Evolutionary conservation across 1,139 yeast genomes (phyloP).

Genomic region (Saccharomycopsis hybrid): DNA sequence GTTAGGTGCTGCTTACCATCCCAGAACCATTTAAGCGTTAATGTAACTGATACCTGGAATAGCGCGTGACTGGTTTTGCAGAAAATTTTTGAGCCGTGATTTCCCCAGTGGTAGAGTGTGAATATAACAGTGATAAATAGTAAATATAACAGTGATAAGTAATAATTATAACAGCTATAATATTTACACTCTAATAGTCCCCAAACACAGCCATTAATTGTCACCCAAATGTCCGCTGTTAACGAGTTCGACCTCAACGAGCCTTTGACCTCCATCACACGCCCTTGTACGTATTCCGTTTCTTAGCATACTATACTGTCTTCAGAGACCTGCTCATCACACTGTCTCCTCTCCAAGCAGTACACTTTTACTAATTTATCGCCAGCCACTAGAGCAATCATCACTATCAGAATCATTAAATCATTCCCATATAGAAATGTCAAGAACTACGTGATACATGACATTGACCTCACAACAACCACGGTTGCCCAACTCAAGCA

Average conservation of each 20-base stretch:
- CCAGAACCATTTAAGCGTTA: no score
- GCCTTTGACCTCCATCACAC: constrained; percentile 21
- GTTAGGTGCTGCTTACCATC: no score
- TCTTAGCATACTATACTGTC: background rate
- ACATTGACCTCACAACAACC: constrained; percentile 64
- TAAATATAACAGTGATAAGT: no score
- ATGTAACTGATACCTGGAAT: no score
- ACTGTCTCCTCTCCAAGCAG: background rate
- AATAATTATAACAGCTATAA: no score
- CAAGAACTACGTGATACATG: constrained; percentile 66
- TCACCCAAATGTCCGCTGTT: background rate
- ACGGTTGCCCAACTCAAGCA: constrained; percentile 61
- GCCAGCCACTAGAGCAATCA: constrained; percentile 40
- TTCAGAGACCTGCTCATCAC: background rate
- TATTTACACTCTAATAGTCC: no score
- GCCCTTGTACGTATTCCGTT: constrained; percentile 14
- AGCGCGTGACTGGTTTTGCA: no score
- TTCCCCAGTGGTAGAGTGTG: no score
- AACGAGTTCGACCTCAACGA: constrained; percentile 19
- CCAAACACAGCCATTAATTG: no score
- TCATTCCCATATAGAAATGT: constrained; percentile 92
- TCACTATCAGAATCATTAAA: constrained; percentile 81
- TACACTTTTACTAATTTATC: background rate
- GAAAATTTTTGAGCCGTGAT: no score
- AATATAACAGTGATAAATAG: no score